A percentile compares a stretch with the other conserved stretches of the same genome.
phyloP scores from a whole-genome alignment of 2,329 filamentous ascomycete species.

The Polytolypa hystricis region DNA sequence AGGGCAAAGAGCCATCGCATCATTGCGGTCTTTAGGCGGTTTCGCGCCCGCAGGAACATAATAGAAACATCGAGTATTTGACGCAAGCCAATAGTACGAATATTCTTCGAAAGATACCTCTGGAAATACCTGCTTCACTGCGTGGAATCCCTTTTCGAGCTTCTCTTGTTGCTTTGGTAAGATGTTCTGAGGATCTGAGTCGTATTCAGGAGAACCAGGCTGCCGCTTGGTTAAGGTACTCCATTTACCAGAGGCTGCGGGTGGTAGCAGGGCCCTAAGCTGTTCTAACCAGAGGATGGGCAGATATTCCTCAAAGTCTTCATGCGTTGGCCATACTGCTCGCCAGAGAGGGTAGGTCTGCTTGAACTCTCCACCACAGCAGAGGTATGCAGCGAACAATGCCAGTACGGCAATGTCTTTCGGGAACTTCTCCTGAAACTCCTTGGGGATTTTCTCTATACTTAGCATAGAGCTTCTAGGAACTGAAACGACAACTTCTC shows the following conservation, averaged over 20 bases:
- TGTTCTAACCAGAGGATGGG: slow-evolving; percentile 44
- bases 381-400: slow-evolving; percentile 58
- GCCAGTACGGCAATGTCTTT: slow-evolving; percentile 54
- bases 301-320: slow-evolving; percentile 49
- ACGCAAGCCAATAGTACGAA: slow-evolving; percentile 49
- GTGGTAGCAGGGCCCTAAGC: slow-evolving; percentile 18
- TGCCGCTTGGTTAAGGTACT: slow-evolving; percentile 14
- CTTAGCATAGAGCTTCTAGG: slow-evolving; percentile 55
- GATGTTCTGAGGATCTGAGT: slow-evolving; percentile 25
- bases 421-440: slow-evolving; percentile 43
- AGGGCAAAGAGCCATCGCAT: slow-evolving; percentile 36
- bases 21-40: slow-evolving; percentile 28
- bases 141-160: slow-evolving; percentile 40
- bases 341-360: slow-evolving; percentile 48
- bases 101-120: slow-evolving; percentile 35
- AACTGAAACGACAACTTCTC: slow-evolving; percentile 53
- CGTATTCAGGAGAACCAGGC: slow-evolving; percentile 24
- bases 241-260: slow-evolving; percentile 29
- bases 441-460: slow-evolving; percentile 46
- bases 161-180: slow-evolving; percentile 43
- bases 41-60: slow-evolving; percentile 37
- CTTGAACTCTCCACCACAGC: slow-evolving; percentile 36
- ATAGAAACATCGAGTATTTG: slow-evolving; percentile 51
- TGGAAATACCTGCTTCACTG: slow-evolving; percentile 24
- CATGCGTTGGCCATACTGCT: slow-evolving; percentile 46